A percentile compares a stretch with the other conserved stretches of the same genome.
These are phyloP conservation scores for Brasilioporus rufonigricans DNA, from an alignment of 768 basidiomycete species.

Conservation along the genomic window DNA sequence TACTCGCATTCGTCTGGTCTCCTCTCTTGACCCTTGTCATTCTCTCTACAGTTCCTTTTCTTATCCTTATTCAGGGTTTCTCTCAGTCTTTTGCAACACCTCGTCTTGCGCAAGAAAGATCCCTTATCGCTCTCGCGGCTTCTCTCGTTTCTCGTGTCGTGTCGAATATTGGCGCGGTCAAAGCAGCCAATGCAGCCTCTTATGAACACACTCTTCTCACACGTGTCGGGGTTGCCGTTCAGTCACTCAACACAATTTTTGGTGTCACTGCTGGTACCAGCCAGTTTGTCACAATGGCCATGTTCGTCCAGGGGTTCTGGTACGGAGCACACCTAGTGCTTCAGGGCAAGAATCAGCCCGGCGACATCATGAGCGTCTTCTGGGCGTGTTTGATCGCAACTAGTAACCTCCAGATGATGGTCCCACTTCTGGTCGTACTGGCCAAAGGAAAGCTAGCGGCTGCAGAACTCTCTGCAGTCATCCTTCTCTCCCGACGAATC, in stretches of 20 bases:
- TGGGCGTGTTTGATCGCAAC: conserved; percentile 95
- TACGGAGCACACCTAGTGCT: conserved; percentile 88
- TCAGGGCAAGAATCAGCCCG: conserved; percentile 63
- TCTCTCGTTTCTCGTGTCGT: conserved; percentile 78
- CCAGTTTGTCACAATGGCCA: conserved; percentile 83
- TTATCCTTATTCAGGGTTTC: conserved; percentile 71
- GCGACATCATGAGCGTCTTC: conserved; percentile 93
- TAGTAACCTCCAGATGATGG: conserved; percentile 81
- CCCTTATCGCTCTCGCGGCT: conserved; percentile 65
- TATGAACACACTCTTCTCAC: conserved; percentile 51
- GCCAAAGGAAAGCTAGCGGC: conserved; percentile 56
- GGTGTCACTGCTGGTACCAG: conserved; percentile 62
- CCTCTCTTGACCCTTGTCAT: conserved; percentile 89
- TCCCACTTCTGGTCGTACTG: conserved; percentile 76
- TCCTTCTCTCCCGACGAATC: conserved; percentile 36
- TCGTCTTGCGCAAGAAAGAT: conserved; percentile 64
- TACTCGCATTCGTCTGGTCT: conserved; percentile 79
- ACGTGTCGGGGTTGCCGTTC: conserved; percentile 45
- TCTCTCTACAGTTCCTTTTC: conserved; percentile 82
- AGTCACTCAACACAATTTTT: conserved; percentile 68
- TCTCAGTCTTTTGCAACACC: conserved; percentile 71
- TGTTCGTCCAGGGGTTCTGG: conserved; percentile 98
- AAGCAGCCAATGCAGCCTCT: conserved; percentile 80
- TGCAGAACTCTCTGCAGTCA: conserved; percentile 25
- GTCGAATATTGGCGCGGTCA: conserved; percentile 82